These are phyloP conservation scores for Monascus ruber DNA, from an alignment of 2,329 filamentous ascomycete genomes.

Conservation along the genomic window DNA sequence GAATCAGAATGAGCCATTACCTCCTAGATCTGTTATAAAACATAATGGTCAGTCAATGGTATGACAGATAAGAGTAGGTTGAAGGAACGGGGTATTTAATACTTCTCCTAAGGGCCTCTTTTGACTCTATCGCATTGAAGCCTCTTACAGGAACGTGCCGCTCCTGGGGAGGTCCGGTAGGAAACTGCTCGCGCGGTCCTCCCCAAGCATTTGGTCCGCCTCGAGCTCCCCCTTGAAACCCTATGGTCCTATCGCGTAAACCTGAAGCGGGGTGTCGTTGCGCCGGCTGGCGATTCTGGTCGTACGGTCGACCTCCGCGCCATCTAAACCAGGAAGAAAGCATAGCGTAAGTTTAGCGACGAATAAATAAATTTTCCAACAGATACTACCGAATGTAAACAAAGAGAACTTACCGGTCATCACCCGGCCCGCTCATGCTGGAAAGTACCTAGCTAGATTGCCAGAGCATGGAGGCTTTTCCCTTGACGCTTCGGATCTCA, in stretches of 20 bases:
- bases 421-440: slow-evolving; percentile 27
- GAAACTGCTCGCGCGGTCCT: slow-evolving; percentile 11
- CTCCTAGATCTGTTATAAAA: slow-evolving; percentile 15
- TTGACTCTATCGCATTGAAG: slow-evolving; percentile 34
- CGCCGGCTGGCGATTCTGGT: slow-evolving; percentile 24
- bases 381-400: background rate
- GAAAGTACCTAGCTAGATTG: background rate
- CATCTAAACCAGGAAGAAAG: slow-evolving; percentile 17
- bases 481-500: too few relatives aligned
- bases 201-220: slow-evolving; percentile 21
- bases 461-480: background rate
- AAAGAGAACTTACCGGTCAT: slow-evolving; percentile 22
- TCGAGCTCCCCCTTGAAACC: slow-evolving; percentile 20
- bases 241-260: slow-evolving; percentile 17
- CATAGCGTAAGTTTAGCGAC: background rate
- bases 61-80: background rate
- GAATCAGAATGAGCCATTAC: slow-evolving; percentile 9
- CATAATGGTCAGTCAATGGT: background rate
- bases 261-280: slow-evolving; percentile 23
- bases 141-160: slow-evolving; percentile 31
- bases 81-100: slow-evolving; percentile 1
- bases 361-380: background rate
- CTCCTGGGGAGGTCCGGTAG: slow-evolving; percentile 17
- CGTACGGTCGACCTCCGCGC: slow-evolving; percentile 27
- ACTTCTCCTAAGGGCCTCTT: slow-evolving; percentile 31